Evolutionary conservation across 768 basidiomycete genomes (phyloP).

Genomic region (Boletus coccyginus): DNA sequence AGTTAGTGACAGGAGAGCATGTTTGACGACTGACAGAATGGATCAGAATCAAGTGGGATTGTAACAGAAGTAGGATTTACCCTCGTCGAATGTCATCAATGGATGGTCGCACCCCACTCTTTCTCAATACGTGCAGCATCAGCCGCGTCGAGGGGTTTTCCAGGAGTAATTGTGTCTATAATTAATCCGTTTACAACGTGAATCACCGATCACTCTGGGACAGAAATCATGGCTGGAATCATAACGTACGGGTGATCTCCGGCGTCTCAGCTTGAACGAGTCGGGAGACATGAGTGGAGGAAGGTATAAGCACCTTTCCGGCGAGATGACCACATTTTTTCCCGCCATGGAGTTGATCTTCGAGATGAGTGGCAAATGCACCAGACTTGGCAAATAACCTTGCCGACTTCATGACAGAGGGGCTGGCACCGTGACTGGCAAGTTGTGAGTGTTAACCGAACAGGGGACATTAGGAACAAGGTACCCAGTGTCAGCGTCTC

Average conservation of each 20-base stretch:
- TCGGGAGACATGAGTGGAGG: conserved; percentile 81
- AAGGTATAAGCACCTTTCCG: conserved; percentile 91
- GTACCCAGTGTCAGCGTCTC: conserved; percentile 93
- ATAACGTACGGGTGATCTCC: conserved; percentile 62
- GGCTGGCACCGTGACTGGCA: conserved; percentile 80
- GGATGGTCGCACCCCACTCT: conserved; percentile 67
- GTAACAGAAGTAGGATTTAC: conserved; percentile 56
- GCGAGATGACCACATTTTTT: conserved; percentile 95
- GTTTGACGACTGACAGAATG: conserved; percentile 20
- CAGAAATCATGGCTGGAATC: conserved; percentile 9
- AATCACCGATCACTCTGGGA: conserved; percentile 8
- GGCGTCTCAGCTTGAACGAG: conserved; percentile 81
- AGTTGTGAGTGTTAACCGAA: conserved; percentile 4
- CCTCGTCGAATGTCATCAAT: conserved; percentile 83
- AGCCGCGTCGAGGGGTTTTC: conserved; percentile 54
- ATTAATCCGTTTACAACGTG: conserved; percentile 48
- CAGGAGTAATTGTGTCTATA: conserved; percentile 52
- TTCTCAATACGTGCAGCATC: conserved; percentile 75
- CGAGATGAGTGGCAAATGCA: conserved; percentile 85
- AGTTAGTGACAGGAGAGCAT: conserved; percentile 16
- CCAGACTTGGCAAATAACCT: conserved; percentile 96
- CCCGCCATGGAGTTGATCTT: conserved; percentile 92
- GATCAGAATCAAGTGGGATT: background rate
- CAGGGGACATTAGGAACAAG: conserved; percentile 14
- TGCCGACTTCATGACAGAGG: conserved; percentile 91